These are phyloP conservation scores for Zizania latifolia DNA, from an alignment of 176 grass and related monocot species.

Conservation along the genomic window DNA sequence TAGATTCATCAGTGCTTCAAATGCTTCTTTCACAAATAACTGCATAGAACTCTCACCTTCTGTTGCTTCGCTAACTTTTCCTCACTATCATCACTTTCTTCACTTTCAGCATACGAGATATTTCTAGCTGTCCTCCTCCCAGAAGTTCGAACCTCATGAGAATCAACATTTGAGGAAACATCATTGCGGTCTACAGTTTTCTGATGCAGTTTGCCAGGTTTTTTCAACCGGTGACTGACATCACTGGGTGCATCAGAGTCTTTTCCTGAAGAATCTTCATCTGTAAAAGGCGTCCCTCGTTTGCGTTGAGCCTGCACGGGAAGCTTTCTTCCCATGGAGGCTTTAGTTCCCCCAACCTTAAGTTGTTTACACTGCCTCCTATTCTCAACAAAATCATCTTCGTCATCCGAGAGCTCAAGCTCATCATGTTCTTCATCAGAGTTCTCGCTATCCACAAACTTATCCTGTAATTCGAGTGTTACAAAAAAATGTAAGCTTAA, in stretches of 20 bases:
- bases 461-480: slow-evolving; percentile 45
- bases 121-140: slow-evolving; percentile 73
- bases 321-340: slow-evolving; percentile 53
- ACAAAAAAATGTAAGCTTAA: slow-evolving; percentile 7
- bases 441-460: slow-evolving; percentile 69
- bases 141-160: slow-evolving; percentile 69
- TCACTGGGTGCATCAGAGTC: slow-evolving; percentile 57
- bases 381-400: slow-evolving; percentile 69
- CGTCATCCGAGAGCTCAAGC: slow-evolving; percentile 70
- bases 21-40: slow-evolving; percentile 13
- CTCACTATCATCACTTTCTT: slow-evolving; percentile 85
- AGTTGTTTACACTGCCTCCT: slow-evolving; percentile 41
- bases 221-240: slow-evolving; percentile 50
- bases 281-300: slow-evolving; percentile 56
- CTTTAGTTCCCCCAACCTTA: slow-evolving; percentile 54
- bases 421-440: slow-evolving; percentile 54
- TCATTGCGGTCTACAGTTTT: slow-evolving; percentile 36
- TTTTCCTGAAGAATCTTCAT: slow-evolving; percentile 90
- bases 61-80: slow-evolving; percentile 71
- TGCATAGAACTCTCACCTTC: slow-evolving; percentile 48
- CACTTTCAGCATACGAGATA: slow-evolving; percentile 98
- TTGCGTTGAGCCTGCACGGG: slow-evolving; percentile 48
- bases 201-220: slow-evolving; percentile 37
- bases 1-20: not conserved
- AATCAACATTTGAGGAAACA: slow-evolving; percentile 27